These are phyloP conservation scores for Blumeria hordei DNA, from an alignment of 2,329 filamentous ascomycete species.

Conservation along the genomic window DNA sequence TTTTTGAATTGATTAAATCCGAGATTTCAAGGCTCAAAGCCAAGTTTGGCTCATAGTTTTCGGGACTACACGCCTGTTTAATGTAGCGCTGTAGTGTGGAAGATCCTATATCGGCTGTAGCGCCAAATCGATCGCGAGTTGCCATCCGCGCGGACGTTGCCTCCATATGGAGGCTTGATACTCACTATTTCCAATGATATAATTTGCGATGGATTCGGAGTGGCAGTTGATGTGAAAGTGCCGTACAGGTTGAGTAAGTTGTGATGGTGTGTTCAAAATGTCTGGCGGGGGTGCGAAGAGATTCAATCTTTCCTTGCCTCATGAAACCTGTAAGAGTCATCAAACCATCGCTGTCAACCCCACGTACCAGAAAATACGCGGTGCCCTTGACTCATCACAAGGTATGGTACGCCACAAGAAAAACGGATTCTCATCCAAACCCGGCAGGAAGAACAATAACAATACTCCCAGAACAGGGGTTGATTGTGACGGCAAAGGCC, in stretches of 20 bases:
- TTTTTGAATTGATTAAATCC: slow-evolving; percentile 92
- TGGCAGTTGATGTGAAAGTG: slow-evolving; percentile 5
- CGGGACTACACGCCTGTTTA: slow-evolving; percentile 82
- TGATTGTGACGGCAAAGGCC: slow-evolving; percentile 18
- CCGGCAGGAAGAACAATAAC: slow-evolving; percentile 48
- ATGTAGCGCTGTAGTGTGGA: slow-evolving; percentile 90
- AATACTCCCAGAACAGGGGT: slow-evolving; percentile 30
- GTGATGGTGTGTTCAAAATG: background rate
- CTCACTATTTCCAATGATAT: slow-evolving; percentile 6
- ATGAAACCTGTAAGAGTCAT: background rate
- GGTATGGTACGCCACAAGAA: slow-evolving; percentile 92
- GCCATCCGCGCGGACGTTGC: slow-evolving; percentile 88
- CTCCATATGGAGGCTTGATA: slow-evolving; percentile 39
- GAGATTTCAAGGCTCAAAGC: slow-evolving; percentile 89
- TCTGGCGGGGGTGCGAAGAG: slow-evolving; percentile 4
- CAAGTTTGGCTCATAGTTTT: slow-evolving; percentile 95
- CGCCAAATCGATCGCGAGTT: slow-evolving; percentile 78
- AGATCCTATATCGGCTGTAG: slow-evolving; percentile 51
- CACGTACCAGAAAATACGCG: background rate
- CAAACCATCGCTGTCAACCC: background rate
- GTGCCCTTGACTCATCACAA: background rate
- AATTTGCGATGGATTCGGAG: slow-evolving; percentile 2
- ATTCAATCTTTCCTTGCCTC: background rate
- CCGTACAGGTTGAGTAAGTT: slow-evolving; percentile 2
- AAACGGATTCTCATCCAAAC: slow-evolving; percentile 37